Conservation (phyloP, 2,329 filamentous ascomycete genomes). For the Verticillium zaregamsianum region DNA sequence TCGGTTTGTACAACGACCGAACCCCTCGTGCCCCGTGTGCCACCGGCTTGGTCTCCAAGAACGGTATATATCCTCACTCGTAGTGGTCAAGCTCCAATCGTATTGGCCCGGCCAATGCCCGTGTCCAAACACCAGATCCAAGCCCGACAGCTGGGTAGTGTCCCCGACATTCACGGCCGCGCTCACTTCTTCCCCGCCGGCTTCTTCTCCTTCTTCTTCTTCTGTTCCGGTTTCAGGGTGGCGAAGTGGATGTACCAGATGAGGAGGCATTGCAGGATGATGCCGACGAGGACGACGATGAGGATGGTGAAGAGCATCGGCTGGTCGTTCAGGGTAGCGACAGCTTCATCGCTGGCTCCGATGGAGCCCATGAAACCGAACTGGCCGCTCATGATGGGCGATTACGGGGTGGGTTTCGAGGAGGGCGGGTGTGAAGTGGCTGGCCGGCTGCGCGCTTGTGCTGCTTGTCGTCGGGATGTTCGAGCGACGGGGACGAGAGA, state of each 20-base stretch:
- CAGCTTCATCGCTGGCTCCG: conserved; percentile 54
- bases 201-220: conserved; percentile 47
- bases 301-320: conserved; percentile 55
- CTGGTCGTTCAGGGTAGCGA: conserved; percentile 58
- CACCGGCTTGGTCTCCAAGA: neutral
- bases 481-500: neutral
- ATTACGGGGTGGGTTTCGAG: neutral
- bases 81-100: neutral
- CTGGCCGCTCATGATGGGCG: conserved; percentile 28
- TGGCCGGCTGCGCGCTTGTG: neutral
- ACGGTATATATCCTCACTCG: neutral
- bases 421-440: neutral
- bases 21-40: neutral
- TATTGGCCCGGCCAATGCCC: neutral
- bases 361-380: conserved; percentile 55
- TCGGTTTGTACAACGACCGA: neutral
- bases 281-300: conserved; percentile 45
- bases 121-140: neutral
- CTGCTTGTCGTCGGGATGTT: neutral
- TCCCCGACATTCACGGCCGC: conserved; percentile 13
- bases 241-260: conserved; percentile 57
- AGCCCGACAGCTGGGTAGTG: neutral
- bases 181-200: conserved; percentile 22
- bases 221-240: conserved; percentile 58
- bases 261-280: conserved; percentile 41